A percentile compares a stretch with the other conserved stretches of the same genome.
These are phyloP conservation scores for Quercus bicolor DNA, from an alignment of 306 rosid species.

Conservation along the genomic window DNA sequence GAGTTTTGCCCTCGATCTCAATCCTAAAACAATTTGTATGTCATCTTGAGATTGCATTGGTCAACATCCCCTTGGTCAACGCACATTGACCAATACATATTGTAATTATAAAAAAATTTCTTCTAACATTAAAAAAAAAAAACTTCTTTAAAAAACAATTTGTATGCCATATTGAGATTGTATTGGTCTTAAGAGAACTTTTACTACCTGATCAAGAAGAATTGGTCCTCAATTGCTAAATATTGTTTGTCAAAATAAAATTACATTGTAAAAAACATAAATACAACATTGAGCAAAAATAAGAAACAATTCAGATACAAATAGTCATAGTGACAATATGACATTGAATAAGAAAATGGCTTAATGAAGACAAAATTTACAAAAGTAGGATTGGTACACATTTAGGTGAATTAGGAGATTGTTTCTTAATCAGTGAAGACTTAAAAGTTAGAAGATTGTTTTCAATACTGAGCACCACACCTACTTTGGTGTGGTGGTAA, in stretches of 20 bases:
- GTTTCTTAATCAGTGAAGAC: no score
- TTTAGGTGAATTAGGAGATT: no score
- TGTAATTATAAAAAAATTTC: no score
- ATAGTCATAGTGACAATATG: background rate
- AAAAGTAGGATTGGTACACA: no score
- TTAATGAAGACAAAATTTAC: constrained; percentile 18
- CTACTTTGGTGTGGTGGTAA: no score
- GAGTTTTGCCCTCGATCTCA: no score
- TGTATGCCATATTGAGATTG: constrained; percentile 20
- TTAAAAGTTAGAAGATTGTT: no score
- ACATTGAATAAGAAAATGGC: background rate
- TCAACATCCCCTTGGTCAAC: constrained; percentile 35
- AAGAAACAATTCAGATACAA: background rate
- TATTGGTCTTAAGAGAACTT: constrained; percentile 12
- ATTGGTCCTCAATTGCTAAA: background rate
- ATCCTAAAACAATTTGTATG: background rate
- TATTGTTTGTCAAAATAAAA: background rate
- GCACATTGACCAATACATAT: constrained; percentile 26
- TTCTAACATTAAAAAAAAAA: no score
- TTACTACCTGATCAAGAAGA: background rate
- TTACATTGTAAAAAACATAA: no score
- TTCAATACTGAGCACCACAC: no score
- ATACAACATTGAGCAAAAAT: no score
- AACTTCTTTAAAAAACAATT: no score
- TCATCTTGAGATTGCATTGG: constrained; percentile 30